Conservation (phyloP, 805 yeast species). For the Cyberlindnera mycetangii region DNA sequence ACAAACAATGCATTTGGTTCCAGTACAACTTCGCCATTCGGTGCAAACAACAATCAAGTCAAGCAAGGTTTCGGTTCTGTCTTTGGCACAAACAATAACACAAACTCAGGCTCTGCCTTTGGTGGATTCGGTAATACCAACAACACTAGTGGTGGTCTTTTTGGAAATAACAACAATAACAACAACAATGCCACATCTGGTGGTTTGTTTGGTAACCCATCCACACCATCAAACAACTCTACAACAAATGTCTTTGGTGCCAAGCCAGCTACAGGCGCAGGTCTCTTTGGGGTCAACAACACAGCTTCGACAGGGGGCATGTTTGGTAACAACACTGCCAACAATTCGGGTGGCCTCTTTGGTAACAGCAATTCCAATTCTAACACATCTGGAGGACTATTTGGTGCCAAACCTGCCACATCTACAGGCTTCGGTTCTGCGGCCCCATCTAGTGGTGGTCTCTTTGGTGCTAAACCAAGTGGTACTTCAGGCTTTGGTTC, state of each 20-base stretch:
- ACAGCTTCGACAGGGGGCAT: constrained; percentile 19
- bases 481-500: constrained; percentile 34
- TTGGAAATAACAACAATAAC: constrained; percentile 33
- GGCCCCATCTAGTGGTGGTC: constrained; percentile 28
- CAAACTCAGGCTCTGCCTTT: constrained; percentile 21
- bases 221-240: constrained; percentile 24
- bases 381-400: constrained; percentile 35
- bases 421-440: constrained; percentile 4
- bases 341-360: constrained; percentile 29
- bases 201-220: constrained; percentile 38
- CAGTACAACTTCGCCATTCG: constrained; percentile 11
- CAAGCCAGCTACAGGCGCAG: constrained; percentile 31
- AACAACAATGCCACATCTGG: constrained; percentile 28
- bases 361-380: constrained; percentile 28
- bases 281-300: constrained; percentile 39
- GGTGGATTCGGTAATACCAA: constrained; percentile 20
- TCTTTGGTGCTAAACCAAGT: constrained; percentile 29
- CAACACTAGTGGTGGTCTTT: constrained; percentile 36
- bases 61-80: constrained; percentile 4
- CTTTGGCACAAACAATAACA: constrained; percentile 12
- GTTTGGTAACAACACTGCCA: constrained; percentile 15
- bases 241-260: constrained; percentile 31
- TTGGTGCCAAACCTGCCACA: constrained; percentile 30
- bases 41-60: constrained; percentile 2
- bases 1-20: constrained; percentile 35